Evolutionary conservation across 108 stramenopile genomes (phyloP), one percentile per base, ranked within the genome.

Genomic region (Fistulifera pelliculosa): DNA sequence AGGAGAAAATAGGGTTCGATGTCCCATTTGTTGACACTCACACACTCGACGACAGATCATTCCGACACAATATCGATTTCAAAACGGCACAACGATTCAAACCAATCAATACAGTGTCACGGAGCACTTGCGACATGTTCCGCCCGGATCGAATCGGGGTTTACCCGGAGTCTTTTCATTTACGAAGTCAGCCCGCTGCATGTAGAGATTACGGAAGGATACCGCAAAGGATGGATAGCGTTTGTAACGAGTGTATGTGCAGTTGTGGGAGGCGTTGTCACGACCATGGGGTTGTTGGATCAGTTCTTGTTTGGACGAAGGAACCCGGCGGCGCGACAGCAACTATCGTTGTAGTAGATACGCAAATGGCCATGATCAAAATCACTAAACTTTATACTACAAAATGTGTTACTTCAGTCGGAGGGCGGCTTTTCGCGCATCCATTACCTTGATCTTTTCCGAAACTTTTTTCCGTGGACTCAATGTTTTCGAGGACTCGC

Each of bases 21-120:
- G 52, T 28, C 28, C 11, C 16, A 10, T 18, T 38, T 11, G 51
- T 17, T 26, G n/a, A 27, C 47, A 27, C 15, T 22, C 31, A n/a
- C n/a, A n/a, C 4, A 4, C 38, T 55, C 19, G 3, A 55, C 26
- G 42, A 22, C 80, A 96, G 73, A 81, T 98, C 56, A 94, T 98
- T n/a, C 97, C 97, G 22, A 98, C 97, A 1, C 48, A 62, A 21
- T 96, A 94, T 52, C 70, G 68, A 41, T 75, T 74, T 28, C 48
- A 84, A 27, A 81, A 88, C 48, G 94, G 94, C 2, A 79, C 80
- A 0, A 68, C 66, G 22, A 85, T 96, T 44, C 60, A 76, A 39
- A 93, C 86, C 22, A 93, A 94, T 59, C 96, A 98, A 73, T 98
- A 91, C 74, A 80, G 82, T 38, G 97, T 96, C 24, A 96, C 97